A percentile compares a stretch with the other conserved stretches of the same genome.
Conservation (phyloP, 805 yeast genomes). For the Priceomyces carsonii region DNA sequence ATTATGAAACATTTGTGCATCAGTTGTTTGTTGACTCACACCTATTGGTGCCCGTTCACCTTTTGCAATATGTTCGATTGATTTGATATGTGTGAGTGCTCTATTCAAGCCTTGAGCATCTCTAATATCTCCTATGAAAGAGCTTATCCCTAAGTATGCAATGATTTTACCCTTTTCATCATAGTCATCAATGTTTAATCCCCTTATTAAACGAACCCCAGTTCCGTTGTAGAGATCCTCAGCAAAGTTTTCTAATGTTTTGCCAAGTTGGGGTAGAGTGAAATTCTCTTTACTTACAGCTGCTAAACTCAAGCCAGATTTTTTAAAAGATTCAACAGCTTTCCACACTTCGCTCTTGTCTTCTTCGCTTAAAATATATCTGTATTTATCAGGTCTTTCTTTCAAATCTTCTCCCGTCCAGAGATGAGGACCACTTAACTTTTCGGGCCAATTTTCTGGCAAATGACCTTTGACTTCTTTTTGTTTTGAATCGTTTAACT, state of each 20-base stretch:
- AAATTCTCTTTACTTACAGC: conserved; percentile 8
- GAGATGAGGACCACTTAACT: conserved; percentile 9
- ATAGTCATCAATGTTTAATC: conserved; percentile 10
- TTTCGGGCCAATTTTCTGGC: conserved; percentile 11
- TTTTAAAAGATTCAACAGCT: conserved; percentile 7
- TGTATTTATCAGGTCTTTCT: conserved; percentile 7
- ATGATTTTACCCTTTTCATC: conserved; percentile 8
- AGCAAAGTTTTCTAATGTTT: conserved; percentile 8
- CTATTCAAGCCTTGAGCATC: conserved; percentile 14
- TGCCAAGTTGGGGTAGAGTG: conserved; percentile 5
- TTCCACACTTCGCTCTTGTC: conserved; percentile 7
- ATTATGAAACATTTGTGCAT: conserved; percentile 13
- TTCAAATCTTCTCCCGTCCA: conserved; percentile 11
- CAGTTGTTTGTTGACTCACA: conserved; percentile 14
- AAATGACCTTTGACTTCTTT: conserved; percentile 1
- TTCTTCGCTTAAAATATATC: conserved; percentile 8
- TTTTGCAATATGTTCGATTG: conserved; percentile 11
- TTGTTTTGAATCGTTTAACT: conserved; percentile 2
- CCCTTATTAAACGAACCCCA: conserved; percentile 11
- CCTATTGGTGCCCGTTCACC: conserved; percentile 12
- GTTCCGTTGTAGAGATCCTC: conserved; percentile 10
- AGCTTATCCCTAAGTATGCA: conserved; percentile 11
- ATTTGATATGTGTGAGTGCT: conserved; percentile 12
- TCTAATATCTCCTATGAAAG: conserved; percentile 11
- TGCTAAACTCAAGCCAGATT: conserved; percentile 1